phyloP scores from a whole-genome alignment of 352 stramenopile species.

The Pythium biforme region DNA sequence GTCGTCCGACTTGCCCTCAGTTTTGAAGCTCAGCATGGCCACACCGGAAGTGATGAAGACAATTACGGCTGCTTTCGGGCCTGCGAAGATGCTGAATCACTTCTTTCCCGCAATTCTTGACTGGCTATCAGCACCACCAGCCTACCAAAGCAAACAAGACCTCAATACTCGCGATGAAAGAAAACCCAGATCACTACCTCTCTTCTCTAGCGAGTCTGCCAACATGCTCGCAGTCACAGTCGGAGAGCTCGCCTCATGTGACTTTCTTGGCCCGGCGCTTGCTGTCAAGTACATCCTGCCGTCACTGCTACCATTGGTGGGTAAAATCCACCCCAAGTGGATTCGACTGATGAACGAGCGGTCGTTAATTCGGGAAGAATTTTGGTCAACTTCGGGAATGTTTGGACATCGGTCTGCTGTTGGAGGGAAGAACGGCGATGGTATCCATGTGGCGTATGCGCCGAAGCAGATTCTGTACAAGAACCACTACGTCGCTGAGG shows the following conservation, averaged over 20 bases:
- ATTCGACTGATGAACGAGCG: constrained; percentile 45
- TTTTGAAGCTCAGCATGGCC: constrained; percentile 44
- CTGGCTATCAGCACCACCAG: constrained; percentile 46
- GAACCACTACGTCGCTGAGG: constrained; percentile 62
- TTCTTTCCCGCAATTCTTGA: constrained; percentile 68
- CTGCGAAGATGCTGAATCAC: constrained; percentile 38
- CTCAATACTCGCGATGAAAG: background rate
- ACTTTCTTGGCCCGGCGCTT: constrained; percentile 55
- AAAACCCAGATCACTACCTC: constrained; percentile 13
- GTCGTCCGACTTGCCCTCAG: constrained; percentile 33
- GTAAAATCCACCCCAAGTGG: constrained; percentile 57
- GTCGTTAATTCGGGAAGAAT: constrained; percentile 37
- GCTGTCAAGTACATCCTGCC: constrained; percentile 64
- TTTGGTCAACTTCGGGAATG: background rate
- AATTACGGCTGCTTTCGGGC: constrained; percentile 37
- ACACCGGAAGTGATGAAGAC: constrained; percentile 49
- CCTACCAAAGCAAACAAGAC: constrained; percentile 12
- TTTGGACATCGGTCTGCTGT: constrained; percentile 23
- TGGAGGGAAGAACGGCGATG: constrained; percentile 34
- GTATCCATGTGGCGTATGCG: constrained; percentile 69
- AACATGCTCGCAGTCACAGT: constrained; percentile 44
- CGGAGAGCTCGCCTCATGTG: constrained; percentile 48
- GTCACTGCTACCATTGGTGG: constrained; percentile 49
- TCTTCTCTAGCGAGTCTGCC: constrained; percentile 49
- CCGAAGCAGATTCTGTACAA: constrained; percentile 61